Evolutionary conservation across 176 grass and related monocot species (phyloP).

Genomic region (Bonia amplexicaulis): DNA sequence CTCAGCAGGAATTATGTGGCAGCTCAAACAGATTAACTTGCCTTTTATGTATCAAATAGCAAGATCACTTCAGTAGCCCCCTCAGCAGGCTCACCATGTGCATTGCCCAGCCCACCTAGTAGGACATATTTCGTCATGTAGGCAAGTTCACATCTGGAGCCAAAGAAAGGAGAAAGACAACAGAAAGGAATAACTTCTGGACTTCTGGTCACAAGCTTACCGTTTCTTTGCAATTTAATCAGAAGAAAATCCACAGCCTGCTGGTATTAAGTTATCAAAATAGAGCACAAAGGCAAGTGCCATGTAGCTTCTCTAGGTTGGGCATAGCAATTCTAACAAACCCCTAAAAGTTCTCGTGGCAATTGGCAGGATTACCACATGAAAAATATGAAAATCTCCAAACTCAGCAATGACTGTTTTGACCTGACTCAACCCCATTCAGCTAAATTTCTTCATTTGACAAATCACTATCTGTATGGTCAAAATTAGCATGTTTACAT

Average conservation of each 20-base stretch:
- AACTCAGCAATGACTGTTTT: not conserved
- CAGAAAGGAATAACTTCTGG: not conserved
- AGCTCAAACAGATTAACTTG: constrained; percentile 5
- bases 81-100: constrained; percentile 8
- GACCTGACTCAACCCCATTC: constrained; percentile 39
- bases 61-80: constrained; percentile 7
- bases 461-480: constrained; percentile 34
- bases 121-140: constrained; percentile 9
- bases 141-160: not conserved
- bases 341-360: not conserved
- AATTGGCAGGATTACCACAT: constrained; percentile 1
- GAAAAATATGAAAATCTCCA: not conserved
- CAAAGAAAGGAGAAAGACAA: not conserved
- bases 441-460: constrained; percentile 27
- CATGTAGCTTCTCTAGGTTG: constrained; percentile 24
- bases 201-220: not conserved
- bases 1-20: not conserved
- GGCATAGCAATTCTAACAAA: constrained; percentile 5
- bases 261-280: constrained; percentile 10
- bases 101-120: not conserved
- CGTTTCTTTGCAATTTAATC: constrained; percentile 14
- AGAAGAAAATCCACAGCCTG: not conserved
- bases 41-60: constrained; percentile 11
- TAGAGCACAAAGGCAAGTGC: not conserved
- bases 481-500: constrained; percentile 13